A percentile compares a stretch with the other conserved stretches of the same genome.
These are phyloP conservation scores for Globisporangium acanthophoron DNA, from an alignment of 352 stramenopile genomes.

Conservation along the genomic window DNA sequence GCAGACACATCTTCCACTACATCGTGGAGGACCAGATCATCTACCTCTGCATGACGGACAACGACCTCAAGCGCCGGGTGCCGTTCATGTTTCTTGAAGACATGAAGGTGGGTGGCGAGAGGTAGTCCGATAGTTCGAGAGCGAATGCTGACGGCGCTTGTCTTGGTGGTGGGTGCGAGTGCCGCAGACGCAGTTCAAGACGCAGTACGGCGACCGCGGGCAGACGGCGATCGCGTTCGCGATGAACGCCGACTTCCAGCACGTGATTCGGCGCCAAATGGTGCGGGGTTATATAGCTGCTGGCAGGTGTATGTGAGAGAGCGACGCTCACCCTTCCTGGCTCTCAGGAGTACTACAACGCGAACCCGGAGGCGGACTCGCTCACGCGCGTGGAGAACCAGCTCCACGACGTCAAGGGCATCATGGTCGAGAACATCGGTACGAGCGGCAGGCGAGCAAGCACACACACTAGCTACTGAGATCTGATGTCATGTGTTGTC, in stretches of 20 bases:
- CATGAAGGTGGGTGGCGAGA: slow-evolving; percentile 70
- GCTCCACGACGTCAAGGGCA: slow-evolving; percentile 97
- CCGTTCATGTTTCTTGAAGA: slow-evolving; percentile 98
- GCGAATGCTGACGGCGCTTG: not conserved
- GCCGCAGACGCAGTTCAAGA: slow-evolving; percentile 65
- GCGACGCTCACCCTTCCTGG: not conserved
- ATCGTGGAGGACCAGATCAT: slow-evolving; percentile 94
- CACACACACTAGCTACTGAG: too few species aligned
- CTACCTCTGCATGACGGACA: slow-evolving; percentile 98
- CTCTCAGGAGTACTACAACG: slow-evolving; percentile 76
- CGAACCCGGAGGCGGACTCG: slow-evolving; percentile 88
- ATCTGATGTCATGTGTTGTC: too few species aligned
- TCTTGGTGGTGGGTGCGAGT: not conserved
- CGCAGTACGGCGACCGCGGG: slow-evolving; percentile 69
- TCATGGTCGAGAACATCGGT: slow-evolving; percentile 99
- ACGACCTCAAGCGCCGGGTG: slow-evolving; percentile 92
- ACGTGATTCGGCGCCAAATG: slow-evolving; percentile 93
- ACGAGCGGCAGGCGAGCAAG: not conserved
- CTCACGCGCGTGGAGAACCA: slow-evolving; percentile 92
- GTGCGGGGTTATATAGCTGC: slow-evolving; percentile 14
- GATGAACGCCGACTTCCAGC: slow-evolving; percentile 97
- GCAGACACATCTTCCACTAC: slow-evolving; percentile 94
- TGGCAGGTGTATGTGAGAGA: not conserved
- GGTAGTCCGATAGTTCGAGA: too few species aligned
- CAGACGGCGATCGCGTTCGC: slow-evolving; percentile 95